These are phyloP conservation scores for Meripilus lineatus DNA, from an alignment of 1,284 basidiomycete species.

Conservation along the genomic window DNA sequence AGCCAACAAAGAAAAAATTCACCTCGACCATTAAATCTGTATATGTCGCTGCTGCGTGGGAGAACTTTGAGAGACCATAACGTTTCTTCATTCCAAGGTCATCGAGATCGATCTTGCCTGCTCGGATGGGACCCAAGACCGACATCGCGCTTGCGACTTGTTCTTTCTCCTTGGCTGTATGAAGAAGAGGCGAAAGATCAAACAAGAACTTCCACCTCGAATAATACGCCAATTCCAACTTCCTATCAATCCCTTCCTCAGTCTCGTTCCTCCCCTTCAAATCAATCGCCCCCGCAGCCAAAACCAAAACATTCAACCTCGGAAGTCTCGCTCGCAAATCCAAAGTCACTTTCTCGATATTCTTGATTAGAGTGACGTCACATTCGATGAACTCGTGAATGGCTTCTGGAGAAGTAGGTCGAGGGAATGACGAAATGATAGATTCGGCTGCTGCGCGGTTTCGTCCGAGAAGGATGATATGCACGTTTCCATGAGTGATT, in stretches of 20 bases:
- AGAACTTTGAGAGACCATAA: slow-evolving; percentile 21
- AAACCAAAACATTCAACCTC: slow-evolving; percentile 30
- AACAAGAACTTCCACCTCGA: slow-evolving; percentile 24
- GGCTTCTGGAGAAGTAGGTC: slow-evolving; percentile 12
- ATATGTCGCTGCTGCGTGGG: slow-evolving; percentile 22
- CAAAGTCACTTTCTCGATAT: slow-evolving; percentile 21
- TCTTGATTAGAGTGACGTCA: slow-evolving; percentile 30
- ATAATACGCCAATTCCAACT: slow-evolving; percentile 22
- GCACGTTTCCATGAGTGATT: slow-evolving; percentile 26
- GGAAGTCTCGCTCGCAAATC: slow-evolving; percentile 20
- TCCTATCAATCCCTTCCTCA: slow-evolving; percentile 21
- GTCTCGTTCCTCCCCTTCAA: slow-evolving; percentile 24
- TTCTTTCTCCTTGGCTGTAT: slow-evolving; percentile 16
- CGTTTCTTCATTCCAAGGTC: slow-evolving; percentile 29
- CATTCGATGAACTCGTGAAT: slow-evolving; percentile 31
- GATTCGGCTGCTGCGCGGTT: slow-evolving; percentile 28
- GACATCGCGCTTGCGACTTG: slow-evolving; percentile 23
- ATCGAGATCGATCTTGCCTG: slow-evolving; percentile 23
- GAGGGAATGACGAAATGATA: slow-evolving; percentile 28
- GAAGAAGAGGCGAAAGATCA: slow-evolving; percentile 21
- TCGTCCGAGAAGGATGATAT: slow-evolving; percentile 30
- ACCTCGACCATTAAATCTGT: slow-evolving; percentile 33
- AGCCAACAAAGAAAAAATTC: too few relatives aligned
- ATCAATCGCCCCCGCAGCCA: slow-evolving; percentile 26
- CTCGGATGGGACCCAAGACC: slow-evolving; percentile 15